Base-by-base conservation (phyloP, 129 eudicot genomes). In the Flaveria brownii region DNA sequence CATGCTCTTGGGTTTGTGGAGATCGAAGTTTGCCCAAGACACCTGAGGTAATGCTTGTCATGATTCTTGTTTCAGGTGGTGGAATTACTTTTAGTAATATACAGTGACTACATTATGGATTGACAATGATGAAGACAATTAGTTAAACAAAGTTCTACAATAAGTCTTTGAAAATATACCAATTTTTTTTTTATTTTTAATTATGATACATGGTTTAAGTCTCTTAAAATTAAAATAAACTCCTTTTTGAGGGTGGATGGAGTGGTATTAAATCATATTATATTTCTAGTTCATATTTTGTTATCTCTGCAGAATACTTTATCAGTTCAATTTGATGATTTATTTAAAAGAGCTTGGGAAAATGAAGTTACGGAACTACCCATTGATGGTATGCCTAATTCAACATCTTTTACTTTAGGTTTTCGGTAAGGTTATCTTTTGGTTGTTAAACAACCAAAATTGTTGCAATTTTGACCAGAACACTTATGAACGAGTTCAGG, bases 271-370 rank as follows among this genome's bases (percentile, higher is more conserved):
- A 66, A 66, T 74, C 62, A 15, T 81, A 41, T 28, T 73, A 45
- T 56, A 65, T 42, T 69, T 77, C 22, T 72, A 36, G 67, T 55
- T 80, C 12, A 49, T 79, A 13, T 74, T n/a, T 79, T 80, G 56
- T 11, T 73, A 39, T 47, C 6, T 83, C 36, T 89, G 88, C 96
- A 91, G 99, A 85, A 74, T 78, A 81, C 80, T 43, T 86, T 91
- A 51, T 89, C 96, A 45, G 88, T 95, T 87, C 99, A 95, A 81
- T 91, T 95, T 77, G 96, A 91, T 84, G 97, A 91, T 73, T 85
- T 95, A 73, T 95, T 95, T 66, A 89, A 91, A 86, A 91, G 82
- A 84, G 99, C 97, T 45, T 95, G 99, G 99, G 94, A 95, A 81
- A 96, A 91, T 72, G 99, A 91, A 79, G 84, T 83, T 72, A 65